Conservation (phyloP, 1,139 yeast genomes). For the Groenewaldozyma auringiensis region DNA sequence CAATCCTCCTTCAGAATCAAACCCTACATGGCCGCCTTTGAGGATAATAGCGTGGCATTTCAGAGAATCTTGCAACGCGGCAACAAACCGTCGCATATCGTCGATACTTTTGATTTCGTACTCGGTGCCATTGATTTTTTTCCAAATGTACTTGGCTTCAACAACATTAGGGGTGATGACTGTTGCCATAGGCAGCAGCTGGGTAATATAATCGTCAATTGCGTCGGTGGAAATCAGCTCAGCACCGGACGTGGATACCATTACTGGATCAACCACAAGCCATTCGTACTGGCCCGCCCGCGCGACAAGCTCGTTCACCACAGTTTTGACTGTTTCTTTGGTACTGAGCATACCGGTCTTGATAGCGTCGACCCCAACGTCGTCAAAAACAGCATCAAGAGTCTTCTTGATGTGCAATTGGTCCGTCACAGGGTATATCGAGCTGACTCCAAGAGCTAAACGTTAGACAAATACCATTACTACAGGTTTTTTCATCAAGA, state of each 20-base stretch:
- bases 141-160: slow-evolving; percentile 47
- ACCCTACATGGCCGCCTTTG: slow-evolving; percentile 79
- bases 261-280: slow-evolving; percentile 70
- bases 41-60: slow-evolving; percentile 52
- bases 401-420: slow-evolving; percentile 39
- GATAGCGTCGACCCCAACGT: slow-evolving; percentile 59
- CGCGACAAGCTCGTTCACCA: slow-evolving; percentile 33
- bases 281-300: slow-evolving; percentile 12
- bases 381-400: slow-evolving; percentile 51
- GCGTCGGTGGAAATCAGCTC: slow-evolving; percentile 44
- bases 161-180: slow-evolving; percentile 68
- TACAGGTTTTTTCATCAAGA: not conserved
- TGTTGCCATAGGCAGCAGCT: slow-evolving; percentile 49
- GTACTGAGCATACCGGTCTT: slow-evolving; percentile 80
- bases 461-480: not conserved
- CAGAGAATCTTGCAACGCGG: slow-evolving; percentile 36
- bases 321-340: slow-evolving; percentile 44
- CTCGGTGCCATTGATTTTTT: slow-evolving; percentile 5
- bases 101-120: slow-evolving; percentile 21
- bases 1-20: slow-evolving; percentile 17
- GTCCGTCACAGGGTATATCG: slow-evolving; percentile 41
- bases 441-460: slow-evolving; percentile 42
- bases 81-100: slow-evolving; percentile 39
- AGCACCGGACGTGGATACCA: slow-evolving; percentile 74
- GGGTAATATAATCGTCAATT: slow-evolving; percentile 38